Conservation (phyloP, 179 eudicot genomes). For the Drosera spatulata region DNA sequence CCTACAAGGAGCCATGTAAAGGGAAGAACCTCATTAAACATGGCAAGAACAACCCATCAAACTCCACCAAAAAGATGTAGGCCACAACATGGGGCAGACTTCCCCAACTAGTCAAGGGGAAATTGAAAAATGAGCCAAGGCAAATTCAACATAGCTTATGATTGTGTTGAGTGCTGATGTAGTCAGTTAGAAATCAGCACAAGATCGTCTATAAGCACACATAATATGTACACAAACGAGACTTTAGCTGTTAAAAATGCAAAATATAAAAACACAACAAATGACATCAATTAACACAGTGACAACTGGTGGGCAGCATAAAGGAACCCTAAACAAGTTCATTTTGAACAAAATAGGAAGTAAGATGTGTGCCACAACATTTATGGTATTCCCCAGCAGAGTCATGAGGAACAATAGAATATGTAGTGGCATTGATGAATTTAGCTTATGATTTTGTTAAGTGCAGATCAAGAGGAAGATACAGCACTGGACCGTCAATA, state of each 20-base stretch:
- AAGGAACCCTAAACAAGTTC: background rate
- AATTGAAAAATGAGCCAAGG: slow-evolving; percentile 17
- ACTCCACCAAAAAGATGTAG: background rate
- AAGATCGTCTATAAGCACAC: slow-evolving; percentile 32
- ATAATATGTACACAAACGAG: background rate
- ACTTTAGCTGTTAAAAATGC: background rate
- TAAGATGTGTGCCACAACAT: slow-evolving; percentile 11
- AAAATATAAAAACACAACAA: background rate
- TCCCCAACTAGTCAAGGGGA: slow-evolving; percentile 1
- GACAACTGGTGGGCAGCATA: background rate
- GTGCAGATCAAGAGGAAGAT: slow-evolving; percentile 10
- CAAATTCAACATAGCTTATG: slow-evolving; percentile 17
- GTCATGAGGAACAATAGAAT: slow-evolving; percentile 6
- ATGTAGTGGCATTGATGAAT: slow-evolving; percentile 13
- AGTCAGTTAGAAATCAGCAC: slow-evolving; percentile 16
- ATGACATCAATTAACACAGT: background rate
- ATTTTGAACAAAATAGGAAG: background rate
- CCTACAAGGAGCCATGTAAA: background rate
- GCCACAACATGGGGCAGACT: slow-evolving; percentile 10
- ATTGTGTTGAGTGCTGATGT: slow-evolving; percentile 23
- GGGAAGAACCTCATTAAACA: background rate
- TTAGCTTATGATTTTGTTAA: slow-evolving; percentile 29
- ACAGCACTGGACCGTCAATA: slow-evolving; percentile 40
- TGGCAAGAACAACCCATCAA: background rate
- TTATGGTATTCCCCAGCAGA: slow-evolving; percentile 8